Conservation (phyloP, 371 early-diverging fungal species). For the Funneliformis caledonium region DNA sequence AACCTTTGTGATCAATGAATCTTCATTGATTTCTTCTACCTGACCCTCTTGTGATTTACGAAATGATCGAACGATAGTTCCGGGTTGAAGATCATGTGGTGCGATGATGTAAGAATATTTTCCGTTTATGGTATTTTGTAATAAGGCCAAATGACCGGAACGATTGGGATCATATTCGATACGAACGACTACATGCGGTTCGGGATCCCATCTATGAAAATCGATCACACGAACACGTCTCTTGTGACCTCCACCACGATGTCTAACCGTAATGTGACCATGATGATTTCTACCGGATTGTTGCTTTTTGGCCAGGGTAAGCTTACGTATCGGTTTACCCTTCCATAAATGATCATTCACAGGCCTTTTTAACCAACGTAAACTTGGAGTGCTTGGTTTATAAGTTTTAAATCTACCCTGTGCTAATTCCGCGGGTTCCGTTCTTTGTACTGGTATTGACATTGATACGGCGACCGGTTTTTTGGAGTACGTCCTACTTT, state of each 20-base stretch:
- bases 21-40: slow-evolving; percentile 36
- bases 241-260: slow-evolving; percentile 95
- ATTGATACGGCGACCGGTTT: background rate
- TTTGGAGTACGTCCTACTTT: background rate
- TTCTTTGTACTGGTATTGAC: background rate
- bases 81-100: slow-evolving; percentile 61
- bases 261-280: slow-evolving; percentile 91
- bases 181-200: slow-evolving; percentile 83
- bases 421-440: slow-evolving; percentile 38
- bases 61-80: slow-evolving; percentile 66
- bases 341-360: slow-evolving; percentile 89
- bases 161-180: slow-evolving; percentile 96
- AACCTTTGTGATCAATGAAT: slow-evolving; percentile 64
- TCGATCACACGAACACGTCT: slow-evolving; percentile 88
- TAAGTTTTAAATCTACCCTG: slow-evolving; percentile 87
- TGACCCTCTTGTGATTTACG: slow-evolving; percentile 43
- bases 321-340: slow-evolving; percentile 81
- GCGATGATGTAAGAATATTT: slow-evolving; percentile 67
- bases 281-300: slow-evolving; percentile 89
- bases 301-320: slow-evolving; percentile 81
- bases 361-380: slow-evolving; percentile 85
- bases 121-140: slow-evolving; percentile 77
- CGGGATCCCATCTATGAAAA: slow-evolving; percentile 78
- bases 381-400: slow-evolving; percentile 90
- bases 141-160: slow-evolving; percentile 89